Conservation (phyloP, 768 basidiomycete species). For the Cyathus striatus region DNA sequence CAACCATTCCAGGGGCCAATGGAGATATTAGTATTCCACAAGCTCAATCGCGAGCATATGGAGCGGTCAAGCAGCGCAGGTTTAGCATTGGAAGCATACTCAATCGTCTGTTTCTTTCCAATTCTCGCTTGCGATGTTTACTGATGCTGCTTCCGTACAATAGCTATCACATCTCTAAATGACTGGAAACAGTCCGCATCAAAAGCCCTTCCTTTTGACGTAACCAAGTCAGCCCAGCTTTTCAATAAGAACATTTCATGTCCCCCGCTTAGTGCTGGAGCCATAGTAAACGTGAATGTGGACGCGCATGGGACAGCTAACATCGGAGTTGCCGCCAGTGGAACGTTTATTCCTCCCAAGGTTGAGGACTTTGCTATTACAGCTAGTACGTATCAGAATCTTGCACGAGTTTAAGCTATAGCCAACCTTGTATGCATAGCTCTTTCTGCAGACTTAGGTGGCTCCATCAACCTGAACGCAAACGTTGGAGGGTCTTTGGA, state of each 20-base stretch:
- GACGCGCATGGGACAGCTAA: conserved; percentile 27
- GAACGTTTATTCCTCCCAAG: conserved; percentile 40
- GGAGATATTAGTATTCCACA: background rate
- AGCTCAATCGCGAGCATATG: background rate
- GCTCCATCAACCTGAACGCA: conserved; percentile 29
- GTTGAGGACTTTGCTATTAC: conserved; percentile 28
- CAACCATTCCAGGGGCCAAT: background rate
- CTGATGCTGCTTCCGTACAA: no score
- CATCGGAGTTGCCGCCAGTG: conserved; percentile 34
- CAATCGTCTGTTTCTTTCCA: background rate
- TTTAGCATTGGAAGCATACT: background rate
- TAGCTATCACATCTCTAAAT: background rate
- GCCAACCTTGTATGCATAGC: conserved; percentile 14
- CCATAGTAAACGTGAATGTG: conserved; percentile 22
- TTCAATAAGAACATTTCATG: conserved; percentile 22
- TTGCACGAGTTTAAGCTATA: background rate
- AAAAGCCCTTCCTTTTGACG: conserved; percentile 7
- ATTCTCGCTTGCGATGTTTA: background rate
- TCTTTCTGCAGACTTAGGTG: conserved; percentile 32
- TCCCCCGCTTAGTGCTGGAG: conserved; percentile 14
- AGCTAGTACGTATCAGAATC: conserved; percentile 16
- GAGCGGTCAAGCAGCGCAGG: background rate
- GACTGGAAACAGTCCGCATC: background rate
- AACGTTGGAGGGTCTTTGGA: conserved; percentile 35
- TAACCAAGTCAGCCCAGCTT: conserved; percentile 25